Base-by-base conservation (phyloP, 108 stramenopile species). In the Skeletonema costatum region DNA sequence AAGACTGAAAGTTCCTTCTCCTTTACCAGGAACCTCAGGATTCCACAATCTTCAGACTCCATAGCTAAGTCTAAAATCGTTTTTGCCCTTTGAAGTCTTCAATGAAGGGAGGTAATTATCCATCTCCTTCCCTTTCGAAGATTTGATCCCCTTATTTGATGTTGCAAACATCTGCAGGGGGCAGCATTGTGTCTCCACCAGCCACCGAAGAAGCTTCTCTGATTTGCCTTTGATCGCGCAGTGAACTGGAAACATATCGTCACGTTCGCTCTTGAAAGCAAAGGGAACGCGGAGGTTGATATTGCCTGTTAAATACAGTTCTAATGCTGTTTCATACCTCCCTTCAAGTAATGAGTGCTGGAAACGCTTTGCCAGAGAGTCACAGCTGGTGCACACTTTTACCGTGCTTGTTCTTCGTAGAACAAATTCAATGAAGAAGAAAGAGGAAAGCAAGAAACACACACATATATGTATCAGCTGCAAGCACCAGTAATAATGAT, bases 101-200 rank as follows among this genome's bases (percentile, higher is more conserved):
- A 84, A 48, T 3, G 83, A 76, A 48, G 82, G 81, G 63, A 95
- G 84, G 1, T 77, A 75, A 58, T 60, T 76, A 30, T 81, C 85
- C 12, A 68, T 48, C 21, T 79, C 50, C 16, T 75, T 76, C 21
- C 68, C 39, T 61, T 86, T 86, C 32, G 60, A 46, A 30, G 58
- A 58, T 48, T 19, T 33, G n/a, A 63, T 44, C 5, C 46, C 61
- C 32, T 67, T 75, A 48, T 86, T 86, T 2, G 76, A 83, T 5
- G 86, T 85, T 7, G 82, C 75, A 29, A 87, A 74, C 0, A 76
- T 59, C 29, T 90, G 87, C 8, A 95, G 70, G 5, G 94, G 94
- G 66, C 92, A 93, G 69, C 76, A 89, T 60, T 88, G 94, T 50
- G 89, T 90, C 46, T 96, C 92, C 17, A 96, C 68, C 6, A 96